Conservation (phyloP, 2,329 filamentous ascomycete species). For the Pezicula rhizophila region DNA sequence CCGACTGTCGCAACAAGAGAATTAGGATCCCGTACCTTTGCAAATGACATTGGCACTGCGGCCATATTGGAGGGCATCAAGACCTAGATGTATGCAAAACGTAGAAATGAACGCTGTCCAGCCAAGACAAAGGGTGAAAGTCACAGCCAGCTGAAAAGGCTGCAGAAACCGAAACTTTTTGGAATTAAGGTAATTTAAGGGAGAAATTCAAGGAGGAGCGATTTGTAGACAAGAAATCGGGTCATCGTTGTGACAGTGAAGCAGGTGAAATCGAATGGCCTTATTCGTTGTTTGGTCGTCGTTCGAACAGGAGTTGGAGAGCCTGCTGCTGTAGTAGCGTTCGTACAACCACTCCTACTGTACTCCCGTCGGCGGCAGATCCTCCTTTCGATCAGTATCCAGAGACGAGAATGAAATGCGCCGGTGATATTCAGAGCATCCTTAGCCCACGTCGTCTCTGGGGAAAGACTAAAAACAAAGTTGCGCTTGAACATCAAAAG, state of each 20-base stretch:
- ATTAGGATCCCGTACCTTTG: constrained; percentile 52
- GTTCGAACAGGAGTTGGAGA: constrained; percentile 1
- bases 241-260: constrained; percentile 28
- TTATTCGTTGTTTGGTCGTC: constrained; percentile 4
- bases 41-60: constrained; percentile 57
- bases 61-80: constrained; percentile 34
- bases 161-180: constrained; percentile 15
- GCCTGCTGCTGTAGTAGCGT: background rate
- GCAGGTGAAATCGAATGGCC: background rate
- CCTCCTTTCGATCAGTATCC: background rate
- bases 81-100: constrained; percentile 12
- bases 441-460: too few relatives aligned
- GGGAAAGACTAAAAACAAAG: too few relatives aligned
- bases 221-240: constrained; percentile 28
- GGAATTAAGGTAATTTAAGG: constrained; percentile 26
- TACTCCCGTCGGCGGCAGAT: background rate
- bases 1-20: constrained; percentile 20
- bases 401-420: background rate
- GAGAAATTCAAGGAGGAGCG: constrained; percentile 27
- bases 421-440: too few relatives aligned
- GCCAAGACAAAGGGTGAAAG: constrained; percentile 22
- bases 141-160: constrained; percentile 25
- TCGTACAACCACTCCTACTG: constrained; percentile 7
- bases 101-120: constrained; percentile 26
- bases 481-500: too few relatives aligned